These are phyloP conservation scores for Sporisorium sorghi DNA, from an alignment of 1,284 basidiomycete species.

Conservation along the genomic window DNA sequence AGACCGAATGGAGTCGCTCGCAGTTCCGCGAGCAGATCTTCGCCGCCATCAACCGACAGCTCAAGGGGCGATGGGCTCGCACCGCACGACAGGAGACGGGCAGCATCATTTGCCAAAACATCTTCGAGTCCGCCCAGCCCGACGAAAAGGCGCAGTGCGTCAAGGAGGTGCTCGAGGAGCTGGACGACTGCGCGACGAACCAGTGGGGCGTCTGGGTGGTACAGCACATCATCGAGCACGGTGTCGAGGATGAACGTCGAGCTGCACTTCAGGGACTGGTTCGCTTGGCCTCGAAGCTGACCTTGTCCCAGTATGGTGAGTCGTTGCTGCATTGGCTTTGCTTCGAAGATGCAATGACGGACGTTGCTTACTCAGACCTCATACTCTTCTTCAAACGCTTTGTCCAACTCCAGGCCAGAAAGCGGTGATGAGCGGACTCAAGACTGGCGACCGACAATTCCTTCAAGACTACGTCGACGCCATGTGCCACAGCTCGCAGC, in stretches of 20 bases:
- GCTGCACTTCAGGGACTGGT: conserved; percentile 52
- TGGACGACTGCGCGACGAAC: conserved; percentile 57
- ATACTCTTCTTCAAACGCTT: no score
- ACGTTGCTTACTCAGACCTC: not conserved
- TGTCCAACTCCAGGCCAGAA: conserved; percentile 52
- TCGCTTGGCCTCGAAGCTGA: conserved; percentile 45
- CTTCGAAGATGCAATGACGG: not conserved
- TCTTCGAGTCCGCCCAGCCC: conserved; percentile 57
- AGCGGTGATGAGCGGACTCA: conserved; percentile 66
- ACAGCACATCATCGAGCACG: conserved; percentile 67
- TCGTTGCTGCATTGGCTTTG: not conserved
- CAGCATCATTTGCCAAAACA: conserved; percentile 63
- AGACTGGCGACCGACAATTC: conserved; percentile 49
- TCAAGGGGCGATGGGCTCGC: conserved; percentile 57
- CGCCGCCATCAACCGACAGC: conserved; percentile 51
- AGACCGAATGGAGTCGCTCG: conserved; percentile 51
- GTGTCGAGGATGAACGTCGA: conserved; percentile 36
- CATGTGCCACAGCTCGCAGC: conserved; percentile 52
- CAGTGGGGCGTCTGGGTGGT: conserved; percentile 69
- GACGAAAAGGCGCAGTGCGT: conserved; percentile 57
- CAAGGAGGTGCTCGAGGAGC: conserved; percentile 56
- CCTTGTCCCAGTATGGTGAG: conserved; percentile 64
- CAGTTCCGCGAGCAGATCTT: conserved; percentile 49
- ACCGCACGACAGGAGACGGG: conserved; percentile 62
- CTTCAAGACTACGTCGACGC: conserved; percentile 50